Evolutionary conservation across 78 protist genomes (phyloP).

Genomic region (slime mould (Dictyostelium discoideum)): DNA sequence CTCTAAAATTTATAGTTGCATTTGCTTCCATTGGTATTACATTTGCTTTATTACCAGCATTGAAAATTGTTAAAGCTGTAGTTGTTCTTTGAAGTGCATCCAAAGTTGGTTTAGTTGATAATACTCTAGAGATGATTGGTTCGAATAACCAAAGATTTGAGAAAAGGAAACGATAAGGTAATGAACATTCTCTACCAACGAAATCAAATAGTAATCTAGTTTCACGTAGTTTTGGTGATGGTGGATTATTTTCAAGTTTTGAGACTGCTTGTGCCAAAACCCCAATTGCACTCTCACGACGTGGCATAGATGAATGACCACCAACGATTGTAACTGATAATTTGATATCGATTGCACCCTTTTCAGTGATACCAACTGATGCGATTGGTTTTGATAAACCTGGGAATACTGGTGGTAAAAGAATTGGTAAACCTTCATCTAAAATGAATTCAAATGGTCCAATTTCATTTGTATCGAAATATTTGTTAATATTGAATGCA

Average conservation of each 20-base stretch:
- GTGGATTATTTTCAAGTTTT: slow-evolving; percentile 55
- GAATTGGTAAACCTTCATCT: slow-evolving; percentile 65
- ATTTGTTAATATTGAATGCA: slow-evolving; percentile 10
- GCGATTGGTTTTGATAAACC: slow-evolving; percentile 51
- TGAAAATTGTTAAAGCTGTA: slow-evolving; percentile 56
- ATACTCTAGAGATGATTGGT: slow-evolving; percentile 26
- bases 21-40: slow-evolving; percentile 37
- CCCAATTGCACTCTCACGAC: slow-evolving; percentile 57
- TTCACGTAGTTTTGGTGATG: not conserved
- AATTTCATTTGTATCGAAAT: not conserved
- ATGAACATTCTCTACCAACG: slow-evolving; percentile 61
- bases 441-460: slow-evolving; percentile 41
- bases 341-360: slow-evolving; percentile 30
- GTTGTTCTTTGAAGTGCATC: slow-evolving; percentile 74
- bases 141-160: slow-evolving; percentile 69
- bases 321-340: slow-evolving; percentile 4
- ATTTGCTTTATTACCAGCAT: slow-evolving; percentile 66
- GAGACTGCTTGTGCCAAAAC: slow-evolving; percentile 43
- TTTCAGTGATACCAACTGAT: slow-evolving; percentile 45
- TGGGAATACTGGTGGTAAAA: slow-evolving; percentile 44
- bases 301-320: slow-evolving; percentile 75
- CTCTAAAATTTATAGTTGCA: slow-evolving; percentile 50
- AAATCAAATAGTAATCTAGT: slow-evolving; percentile 14
- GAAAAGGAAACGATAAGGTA: slow-evolving; percentile 30
- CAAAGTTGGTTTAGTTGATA: slow-evolving; percentile 24